These are phyloP conservation scores for Physaria fendleri DNA, from an alignment of 345 rosid genomes.

Conservation along the genomic window DNA sequence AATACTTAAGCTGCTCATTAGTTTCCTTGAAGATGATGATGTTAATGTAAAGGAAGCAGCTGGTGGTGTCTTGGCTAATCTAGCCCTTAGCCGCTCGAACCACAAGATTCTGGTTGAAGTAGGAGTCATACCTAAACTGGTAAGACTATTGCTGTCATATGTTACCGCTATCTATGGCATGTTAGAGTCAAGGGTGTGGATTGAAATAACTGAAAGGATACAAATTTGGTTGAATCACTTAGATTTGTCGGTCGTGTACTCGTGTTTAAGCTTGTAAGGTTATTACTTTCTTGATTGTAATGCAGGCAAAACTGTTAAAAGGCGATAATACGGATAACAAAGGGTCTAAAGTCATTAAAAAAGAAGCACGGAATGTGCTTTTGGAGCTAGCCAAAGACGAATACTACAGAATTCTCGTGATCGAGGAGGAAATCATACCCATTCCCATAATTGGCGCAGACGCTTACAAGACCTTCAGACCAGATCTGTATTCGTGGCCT, in stretches of 20 bases:
- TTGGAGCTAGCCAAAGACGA: constrained; percentile 76
- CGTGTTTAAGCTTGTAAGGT: background rate
- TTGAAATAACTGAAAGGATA: background rate
- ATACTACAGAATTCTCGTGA: constrained; percentile 62
- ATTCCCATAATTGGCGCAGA: constrained; percentile 77
- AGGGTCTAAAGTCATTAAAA: constrained; percentile 48
- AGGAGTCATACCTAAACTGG: constrained; percentile 75
- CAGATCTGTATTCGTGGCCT: constrained; percentile 72
- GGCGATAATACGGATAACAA: constrained; percentile 34
- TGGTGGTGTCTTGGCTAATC: constrained; percentile 77
- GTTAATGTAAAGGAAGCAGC: constrained; percentile 70
- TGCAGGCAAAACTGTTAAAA: constrained; percentile 56
- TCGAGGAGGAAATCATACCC: constrained; percentile 78
- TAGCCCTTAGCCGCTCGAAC: constrained; percentile 52
- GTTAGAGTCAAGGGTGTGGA: background rate
- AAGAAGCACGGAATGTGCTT: constrained; percentile 70
- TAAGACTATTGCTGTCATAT: constrained; percentile 25
- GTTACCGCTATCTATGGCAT: background rate
- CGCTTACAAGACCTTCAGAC: constrained; percentile 63
- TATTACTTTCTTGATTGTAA: no score
- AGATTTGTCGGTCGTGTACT: background rate
- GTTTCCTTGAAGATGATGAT: constrained; percentile 60
- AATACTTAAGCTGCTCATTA: constrained; percentile 48
- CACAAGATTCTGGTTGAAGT: constrained; percentile 67
- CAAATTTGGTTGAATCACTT: background rate